These are phyloP conservation scores for Arctium lappa DNA, from an alignment of 129 eudicot species.

Conservation along the genomic window DNA sequence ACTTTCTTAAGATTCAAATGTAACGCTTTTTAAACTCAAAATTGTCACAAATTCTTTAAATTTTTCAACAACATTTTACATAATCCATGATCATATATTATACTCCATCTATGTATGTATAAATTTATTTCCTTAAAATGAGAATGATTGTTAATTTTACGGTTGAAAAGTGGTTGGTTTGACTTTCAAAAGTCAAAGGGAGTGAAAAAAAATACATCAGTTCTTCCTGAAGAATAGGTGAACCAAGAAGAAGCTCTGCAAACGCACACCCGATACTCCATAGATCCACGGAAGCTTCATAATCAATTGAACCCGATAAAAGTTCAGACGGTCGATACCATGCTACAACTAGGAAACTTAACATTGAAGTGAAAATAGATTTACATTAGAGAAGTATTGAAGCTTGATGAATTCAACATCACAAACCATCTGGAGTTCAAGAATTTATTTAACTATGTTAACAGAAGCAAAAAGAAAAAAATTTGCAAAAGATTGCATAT, in stretches of 20 bases:
- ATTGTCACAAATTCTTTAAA: background rate
- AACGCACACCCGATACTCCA: conserved; percentile 91
- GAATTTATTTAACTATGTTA: too few relatives aligned
- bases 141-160: background rate
- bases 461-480: too few relatives aligned
- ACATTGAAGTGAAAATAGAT: too few relatives aligned
- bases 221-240: conserved; percentile 93
- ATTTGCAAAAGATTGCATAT: too few relatives aligned
- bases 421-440: too few relatives aligned
- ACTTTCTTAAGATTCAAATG: background rate
- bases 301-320: conserved; percentile 78
- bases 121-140: background rate
- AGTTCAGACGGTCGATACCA: conserved; percentile 99
- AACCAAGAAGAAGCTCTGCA: conserved; percentile 20
- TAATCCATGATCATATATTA: too few relatives aligned
- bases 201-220: conserved; percentile 55
- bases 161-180: conserved; percentile 12
- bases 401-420: too few relatives aligned
- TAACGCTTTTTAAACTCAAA: background rate
- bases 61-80: background rate
- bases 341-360: conserved; percentile 51
- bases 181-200: conserved; percentile 21
- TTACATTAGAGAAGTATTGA: too few relatives aligned
- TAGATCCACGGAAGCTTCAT: conserved; percentile 85
- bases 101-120: too few relatives aligned